Percentiles rank a stretch among this genome's conserved stretches.
phyloP scores from a whole-genome alignment of 805 yeast genomes.

The Saturnispora silvae region DNA sequence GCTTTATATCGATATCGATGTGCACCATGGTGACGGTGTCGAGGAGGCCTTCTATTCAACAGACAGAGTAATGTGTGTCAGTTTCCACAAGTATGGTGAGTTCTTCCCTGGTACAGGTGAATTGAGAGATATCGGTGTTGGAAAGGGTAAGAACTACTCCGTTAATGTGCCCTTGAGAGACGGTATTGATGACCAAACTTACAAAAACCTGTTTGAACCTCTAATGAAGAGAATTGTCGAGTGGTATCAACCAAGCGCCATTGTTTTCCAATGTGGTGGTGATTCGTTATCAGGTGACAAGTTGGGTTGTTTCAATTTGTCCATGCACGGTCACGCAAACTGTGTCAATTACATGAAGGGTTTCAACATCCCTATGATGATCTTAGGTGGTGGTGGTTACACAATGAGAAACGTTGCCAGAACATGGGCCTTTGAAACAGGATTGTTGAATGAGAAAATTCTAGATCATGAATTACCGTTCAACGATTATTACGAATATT shows the following conservation, averaged over 20 bases:
- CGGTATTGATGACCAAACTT: slow-evolving; percentile 87
- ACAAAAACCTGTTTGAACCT: slow-evolving; percentile 82
- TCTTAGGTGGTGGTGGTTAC: slow-evolving; percentile 97
- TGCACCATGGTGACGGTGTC: slow-evolving; percentile 93
- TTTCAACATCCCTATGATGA: slow-evolving; percentile 83
- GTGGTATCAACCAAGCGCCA: slow-evolving; percentile 91
- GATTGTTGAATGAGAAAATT: slow-evolving; percentile 69
- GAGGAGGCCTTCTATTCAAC: slow-evolving; percentile 91
- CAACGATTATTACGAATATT: slow-evolving; percentile 94
- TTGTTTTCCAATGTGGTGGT: slow-evolving; percentile 97
- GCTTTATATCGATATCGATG: slow-evolving; percentile 78
- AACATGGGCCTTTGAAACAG: slow-evolving; percentile 91
- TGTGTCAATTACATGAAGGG: slow-evolving; percentile 82
- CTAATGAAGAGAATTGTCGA: slow-evolving; percentile 65
- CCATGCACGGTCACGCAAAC: slow-evolving; percentile 92
- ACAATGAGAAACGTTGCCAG: slow-evolving; percentile 95
- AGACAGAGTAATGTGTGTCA: slow-evolving; percentile 82
- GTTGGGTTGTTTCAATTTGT: slow-evolving; percentile 88
- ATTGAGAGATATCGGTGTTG: slow-evolving; percentile 73
- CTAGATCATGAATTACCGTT: slow-evolving; percentile 76
- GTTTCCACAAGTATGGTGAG: slow-evolving; percentile 88
- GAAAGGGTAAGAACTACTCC: slow-evolving; percentile 72
- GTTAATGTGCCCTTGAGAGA: slow-evolving; percentile 82
- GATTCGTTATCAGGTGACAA: slow-evolving; percentile 95
- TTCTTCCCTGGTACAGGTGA: slow-evolving; percentile 93